phyloP scores from a whole-genome alignment of 1,284 basidiomycete genomes.

The Xerocomus subilludens region DNA sequence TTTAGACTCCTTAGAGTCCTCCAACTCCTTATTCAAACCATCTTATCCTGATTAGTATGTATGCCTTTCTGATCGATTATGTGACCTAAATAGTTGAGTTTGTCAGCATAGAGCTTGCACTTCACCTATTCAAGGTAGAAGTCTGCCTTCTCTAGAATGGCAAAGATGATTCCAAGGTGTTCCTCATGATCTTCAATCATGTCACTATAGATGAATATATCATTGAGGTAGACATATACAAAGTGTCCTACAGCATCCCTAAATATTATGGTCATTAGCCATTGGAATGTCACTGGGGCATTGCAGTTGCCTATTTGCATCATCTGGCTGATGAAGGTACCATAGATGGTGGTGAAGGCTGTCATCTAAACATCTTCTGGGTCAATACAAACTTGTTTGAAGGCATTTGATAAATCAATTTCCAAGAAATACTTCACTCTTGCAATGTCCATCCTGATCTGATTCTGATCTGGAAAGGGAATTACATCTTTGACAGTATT shows the following conservation, averaged over 20 bases:
- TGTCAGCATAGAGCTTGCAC: not conserved
- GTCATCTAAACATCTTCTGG: slow-evolving; percentile 34
- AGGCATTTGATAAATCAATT: slow-evolving; percentile 51
- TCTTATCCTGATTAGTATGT: slow-evolving; percentile 42
- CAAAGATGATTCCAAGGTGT: slow-evolving; percentile 46
- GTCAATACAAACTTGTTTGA: slow-evolving; percentile 52
- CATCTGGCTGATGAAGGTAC: slow-evolving; percentile 44
- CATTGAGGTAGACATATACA: slow-evolving; percentile 27
- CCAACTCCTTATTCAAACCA: slow-evolving; percentile 4
- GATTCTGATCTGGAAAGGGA: slow-evolving; percentile 51
- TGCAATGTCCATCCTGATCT: slow-evolving; percentile 45
- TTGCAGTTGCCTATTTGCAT: slow-evolving; percentile 56
- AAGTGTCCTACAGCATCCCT: slow-evolving; percentile 45
- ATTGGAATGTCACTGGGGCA: slow-evolving; percentile 52
- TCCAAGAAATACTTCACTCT: slow-evolving; percentile 40
- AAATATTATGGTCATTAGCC: slow-evolving; percentile 53
- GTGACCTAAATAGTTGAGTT: slow-evolving; percentile 44
- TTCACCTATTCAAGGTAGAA: slow-evolving; percentile 38
- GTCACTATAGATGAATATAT: slow-evolving; percentile 9
- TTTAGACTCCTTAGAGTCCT: slow-evolving; percentile 22
- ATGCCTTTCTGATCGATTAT: slow-evolving; percentile 49
- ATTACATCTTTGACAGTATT: slow-evolving; percentile 50
- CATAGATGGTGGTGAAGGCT: slow-evolving; percentile 21
- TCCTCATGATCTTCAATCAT: slow-evolving; percentile 7
- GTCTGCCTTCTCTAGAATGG: slow-evolving; percentile 41